Evolutionary conservation across 2,329 filamentous ascomycete species (phyloP), one percentile per base, ranked within the genome.

Genomic region (Dothidotthia symphoricarpi): DNA sequence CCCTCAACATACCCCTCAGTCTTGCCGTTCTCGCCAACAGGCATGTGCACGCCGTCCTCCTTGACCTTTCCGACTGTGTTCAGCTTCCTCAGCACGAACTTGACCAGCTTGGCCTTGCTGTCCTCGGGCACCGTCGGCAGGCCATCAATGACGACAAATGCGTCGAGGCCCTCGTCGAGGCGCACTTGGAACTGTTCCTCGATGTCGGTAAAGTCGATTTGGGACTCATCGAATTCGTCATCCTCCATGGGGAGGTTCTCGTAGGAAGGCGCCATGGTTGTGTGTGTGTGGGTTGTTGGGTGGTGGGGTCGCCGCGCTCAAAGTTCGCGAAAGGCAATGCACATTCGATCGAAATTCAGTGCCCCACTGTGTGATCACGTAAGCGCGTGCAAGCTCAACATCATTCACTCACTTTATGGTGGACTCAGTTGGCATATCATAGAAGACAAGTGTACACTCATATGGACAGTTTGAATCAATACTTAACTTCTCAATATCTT

Each of bases 91-190:
- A 95, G 75, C 72, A 98, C 75, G 71, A 97, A 97, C 73, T 97
- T 97, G 70, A 95, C 77, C 46, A 98, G 82, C 77, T 95, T 97
- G 44, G 86, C 82, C 75, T 89, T 91, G 75, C 86, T 90, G 33
- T 93, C 91, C 68, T 90, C 88, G 42, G 77, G 88, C 51, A 98
- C 91, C 50, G 85, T 75, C 52, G 93, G 93, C 28, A 98, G 81
- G 53, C 93, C 93, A 69, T 98, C 93, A 66, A 97, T 81, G 47
- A 97, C 90, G 51, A 98, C 86, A 64, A 98, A 98, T 50, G 89
- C 86, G 68, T 98, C 93, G 60, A 96, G 85, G 42, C 93, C 93
- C 70, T 95, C 88, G 69, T 98, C 93, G 52, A 97, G 78, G 67
- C 91, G 88, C 48, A 97, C 90, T 72, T 97, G 89, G 68, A 90